Percentiles rank a stretch among this genome's conserved stretches.
phyloP scores from a whole-genome alignment of 2,329 filamentous ascomycete genomes.

The Talaromyces sp. region DNA sequence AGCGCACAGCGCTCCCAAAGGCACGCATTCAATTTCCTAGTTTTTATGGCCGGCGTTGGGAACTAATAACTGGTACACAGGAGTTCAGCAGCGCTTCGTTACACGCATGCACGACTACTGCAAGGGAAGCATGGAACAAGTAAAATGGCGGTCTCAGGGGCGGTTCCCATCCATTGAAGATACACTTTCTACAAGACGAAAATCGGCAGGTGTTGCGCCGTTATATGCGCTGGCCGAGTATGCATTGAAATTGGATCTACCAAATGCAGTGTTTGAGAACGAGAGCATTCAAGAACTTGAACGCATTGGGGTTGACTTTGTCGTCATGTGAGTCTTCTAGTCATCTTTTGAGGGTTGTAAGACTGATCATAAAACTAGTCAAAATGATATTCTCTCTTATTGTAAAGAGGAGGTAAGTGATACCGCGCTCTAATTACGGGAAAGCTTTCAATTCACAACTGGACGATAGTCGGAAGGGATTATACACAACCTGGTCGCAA shows the following conservation, averaged over 20 bases:
- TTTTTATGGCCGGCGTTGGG: too few relatives aligned
- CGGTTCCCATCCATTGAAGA: constrained; percentile 14
- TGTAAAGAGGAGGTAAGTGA: constrained; percentile 20
- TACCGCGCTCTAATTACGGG: not conserved
- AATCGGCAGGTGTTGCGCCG: constrained; percentile 17
- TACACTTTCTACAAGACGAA: constrained; percentile 15
- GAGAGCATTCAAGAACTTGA: constrained; percentile 17
- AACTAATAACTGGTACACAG: constrained; percentile 4
- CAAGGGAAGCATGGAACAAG: constrained; percentile 15
- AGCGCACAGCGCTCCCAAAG: constrained; percentile 7
- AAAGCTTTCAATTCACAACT: not conserved
- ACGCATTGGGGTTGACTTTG: constrained; percentile 17
- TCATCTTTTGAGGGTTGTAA: not conserved
- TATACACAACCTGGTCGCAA: constrained; percentile 19
- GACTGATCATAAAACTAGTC: constrained; percentile 10
- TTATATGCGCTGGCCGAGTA: constrained; percentile 21
- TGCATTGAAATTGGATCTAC: constrained; percentile 14
- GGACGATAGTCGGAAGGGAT: constrained; percentile 17
- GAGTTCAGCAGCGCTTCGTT: constrained; percentile 13
- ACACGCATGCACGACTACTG: constrained; percentile 17
- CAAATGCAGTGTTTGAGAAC: constrained; percentile 17
- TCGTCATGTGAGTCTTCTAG: constrained; percentile 15
- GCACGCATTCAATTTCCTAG: not conserved
- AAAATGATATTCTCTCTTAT: constrained; percentile 24
- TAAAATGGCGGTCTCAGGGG: constrained; percentile 12